Base-by-base conservation (phyloP, 2,329 filamentous ascomycete genomes). In the Xylariaceae sp. region DNA sequence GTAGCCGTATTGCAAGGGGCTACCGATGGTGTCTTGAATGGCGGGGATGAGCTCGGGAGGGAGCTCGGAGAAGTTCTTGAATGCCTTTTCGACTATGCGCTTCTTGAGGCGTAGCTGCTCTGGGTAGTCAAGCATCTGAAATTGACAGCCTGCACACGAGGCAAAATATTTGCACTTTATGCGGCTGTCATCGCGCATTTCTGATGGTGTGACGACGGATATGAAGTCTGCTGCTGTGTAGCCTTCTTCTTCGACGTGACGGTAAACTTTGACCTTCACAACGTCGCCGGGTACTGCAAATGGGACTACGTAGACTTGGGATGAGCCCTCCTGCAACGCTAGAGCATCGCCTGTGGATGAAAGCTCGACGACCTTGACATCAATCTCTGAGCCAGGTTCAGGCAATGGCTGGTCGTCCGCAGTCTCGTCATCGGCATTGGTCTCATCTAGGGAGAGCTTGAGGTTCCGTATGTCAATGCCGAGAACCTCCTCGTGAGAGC, bases 341-440 rank as follows among this genome's bases (percentile, higher is more conserved):
- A 99, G 78, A 2, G 90, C 94, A 59, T 97, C 94, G 46, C 94
- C 94, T 0, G 89, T 96, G 0, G 92, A 97, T 0, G 92, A 95
- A 32, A 97, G 76, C 57, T 88, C 82, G 6, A 83, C 69, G 50
- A 97, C 85, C n/a, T 86, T 83, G 38, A 97, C 81, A 46, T 96
- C 85, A 38, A 94, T 82, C 66, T 95, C 89, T 6, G 82, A 79
- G 51, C 87, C 87, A 36, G 75, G 75, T 57, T 85, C 80, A 1
- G 88, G 87, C 2, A 90, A 70, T 2, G 41, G 39, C 31, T 69
- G 64, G 0, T 51, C 48, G n/a, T 57, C 51, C 9, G 53, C 43
- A 2, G 52, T 51, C 3, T 57, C 56, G 3, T 57, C 61, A 6
- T 58, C 54, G 4, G 66, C 64, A 22, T 68, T 65, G 1, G 52